Conservation (phyloP, 352 stramenopile species). For the Phytopythium ostracodes region DNA sequence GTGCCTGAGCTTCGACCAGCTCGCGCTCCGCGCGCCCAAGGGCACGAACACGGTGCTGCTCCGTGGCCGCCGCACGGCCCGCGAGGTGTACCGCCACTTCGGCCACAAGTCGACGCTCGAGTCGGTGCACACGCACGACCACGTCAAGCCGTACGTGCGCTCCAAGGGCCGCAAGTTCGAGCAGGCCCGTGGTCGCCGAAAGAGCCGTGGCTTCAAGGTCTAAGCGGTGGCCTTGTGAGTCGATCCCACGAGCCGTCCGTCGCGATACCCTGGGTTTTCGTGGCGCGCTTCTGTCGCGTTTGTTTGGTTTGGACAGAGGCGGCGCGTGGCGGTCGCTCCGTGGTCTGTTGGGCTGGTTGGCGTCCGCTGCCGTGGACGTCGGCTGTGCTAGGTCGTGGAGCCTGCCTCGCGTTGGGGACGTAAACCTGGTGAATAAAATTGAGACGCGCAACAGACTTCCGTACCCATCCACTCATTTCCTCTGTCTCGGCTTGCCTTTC, state of each 20-base stretch:
- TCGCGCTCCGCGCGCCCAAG: slow-evolving; percentile 96
- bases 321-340: neutral
- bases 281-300: slow-evolving; percentile 9
- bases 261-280: slow-evolving; percentile 8
- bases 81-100: slow-evolving; percentile 98
- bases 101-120: slow-evolving; percentile 96
- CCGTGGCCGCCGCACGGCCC: slow-evolving; percentile 95
- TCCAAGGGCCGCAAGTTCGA: slow-evolving; percentile 99
- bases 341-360: neutral
- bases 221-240: slow-evolving; percentile 64
- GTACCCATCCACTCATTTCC: slow-evolving; percentile 12
- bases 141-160: slow-evolving; percentile 99
- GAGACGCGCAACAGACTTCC: slow-evolving; percentile 65
- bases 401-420: neutral
- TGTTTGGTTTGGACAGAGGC: slow-evolving; percentile 10
- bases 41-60: slow-evolving; percentile 98
- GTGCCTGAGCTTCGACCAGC: slow-evolving; percentile 99
- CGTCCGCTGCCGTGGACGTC: neutral
- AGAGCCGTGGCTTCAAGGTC: slow-evolving; percentile 99
- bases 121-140: slow-evolving; percentile 97
- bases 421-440: slow-evolving; percentile 77
- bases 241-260: slow-evolving; percentile 6
- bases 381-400: neutral
- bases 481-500: neutral
- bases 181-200: slow-evolving; percentile 98